phyloP scores from a whole-genome alignment of 768 basidiomycete genomes.

The Lactifluus volemus region DNA sequence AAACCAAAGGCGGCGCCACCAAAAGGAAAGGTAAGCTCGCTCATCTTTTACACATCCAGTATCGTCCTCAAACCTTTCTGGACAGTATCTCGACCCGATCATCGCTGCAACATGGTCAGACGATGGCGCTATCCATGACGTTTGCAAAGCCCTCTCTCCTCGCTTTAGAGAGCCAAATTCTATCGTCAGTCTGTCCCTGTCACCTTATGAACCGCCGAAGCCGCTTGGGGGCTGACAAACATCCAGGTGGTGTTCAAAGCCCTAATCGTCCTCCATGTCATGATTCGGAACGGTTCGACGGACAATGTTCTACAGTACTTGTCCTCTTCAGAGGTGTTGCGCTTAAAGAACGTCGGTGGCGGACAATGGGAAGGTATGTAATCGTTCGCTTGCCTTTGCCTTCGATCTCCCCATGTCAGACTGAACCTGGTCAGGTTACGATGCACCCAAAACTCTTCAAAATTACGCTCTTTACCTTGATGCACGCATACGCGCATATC shows the following conservation, averaged over 20 bases:
- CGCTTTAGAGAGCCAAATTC: constrained; percentile 88
- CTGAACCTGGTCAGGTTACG: constrained; percentile 53
- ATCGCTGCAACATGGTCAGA: constrained; percentile 96
- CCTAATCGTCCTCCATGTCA: constrained; percentile 87
- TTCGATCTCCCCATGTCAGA: not conserved
- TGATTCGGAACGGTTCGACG: constrained; percentile 95
- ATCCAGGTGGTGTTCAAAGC: constrained; percentile 94
- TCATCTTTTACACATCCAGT: not conserved
- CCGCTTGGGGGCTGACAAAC: not conserved
- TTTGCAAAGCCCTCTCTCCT: constrained; percentile 79
- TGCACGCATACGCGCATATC: constrained; percentile 77
- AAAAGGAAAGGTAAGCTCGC: constrained; percentile 73
- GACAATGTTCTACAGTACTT: constrained; percentile 86
- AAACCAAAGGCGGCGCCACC: constrained; percentile 95
- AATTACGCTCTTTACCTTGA: constrained; percentile 87
- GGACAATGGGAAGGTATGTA: constrained; percentile 81
- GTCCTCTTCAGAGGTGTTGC: constrained; percentile 71
- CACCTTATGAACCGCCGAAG: not conserved
- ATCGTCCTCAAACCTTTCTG: not conserved
- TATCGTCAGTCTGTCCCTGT: constrained; percentile 46
- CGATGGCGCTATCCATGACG: constrained; percentile 88
- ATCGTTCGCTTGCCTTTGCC: not conserved
- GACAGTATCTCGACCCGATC: constrained; percentile 91
- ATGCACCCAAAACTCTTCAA: constrained; percentile 77
- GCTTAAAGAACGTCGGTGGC: constrained; percentile 69